phyloP scores from a whole-genome alignment of 2,329 filamentous ascomycete genomes.

The Colletotrichum orchidophilum region DNA sequence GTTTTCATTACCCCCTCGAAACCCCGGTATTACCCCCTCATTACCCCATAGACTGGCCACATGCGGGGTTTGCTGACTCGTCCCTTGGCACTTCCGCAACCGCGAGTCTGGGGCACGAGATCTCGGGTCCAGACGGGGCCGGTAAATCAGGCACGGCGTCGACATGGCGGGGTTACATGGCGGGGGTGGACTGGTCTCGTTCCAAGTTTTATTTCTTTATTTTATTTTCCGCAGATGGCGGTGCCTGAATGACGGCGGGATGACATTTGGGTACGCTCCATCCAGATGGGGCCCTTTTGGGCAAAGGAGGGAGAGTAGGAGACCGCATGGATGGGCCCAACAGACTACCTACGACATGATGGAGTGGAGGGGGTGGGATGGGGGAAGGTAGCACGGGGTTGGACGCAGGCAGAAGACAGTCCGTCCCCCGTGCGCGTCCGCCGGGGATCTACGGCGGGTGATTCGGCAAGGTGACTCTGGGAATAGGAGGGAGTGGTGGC shows the following conservation, averaged over 20 bases:
- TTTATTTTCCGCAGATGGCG: not conserved
- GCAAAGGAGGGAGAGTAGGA: no score
- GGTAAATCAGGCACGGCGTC: not conserved
- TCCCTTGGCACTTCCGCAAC: conserved; percentile 21
- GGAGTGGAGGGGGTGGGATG: not conserved
- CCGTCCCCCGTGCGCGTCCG: conserved; percentile 17
- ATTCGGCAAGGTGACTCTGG: conserved; percentile 2
- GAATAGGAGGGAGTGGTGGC: not conserved
- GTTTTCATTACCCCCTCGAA: conserved; percentile 34
- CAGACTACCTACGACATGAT: not conserved
- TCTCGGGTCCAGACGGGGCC: not conserved
- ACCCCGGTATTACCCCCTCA: conserved; percentile 33
- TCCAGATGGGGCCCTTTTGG: not conserved
- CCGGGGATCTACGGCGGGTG: conserved; percentile 20
- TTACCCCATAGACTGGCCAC: conserved; percentile 33
- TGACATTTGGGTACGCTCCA: not conserved
- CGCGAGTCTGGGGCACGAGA: conserved; percentile 28
- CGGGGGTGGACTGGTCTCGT: not conserved
- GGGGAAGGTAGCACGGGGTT: not conserved
- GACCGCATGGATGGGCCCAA: not conserved
- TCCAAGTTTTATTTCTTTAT: no score
- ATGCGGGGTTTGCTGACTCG: conserved; percentile 32
- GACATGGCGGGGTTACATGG: not conserved
- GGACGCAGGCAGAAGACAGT: not conserved
- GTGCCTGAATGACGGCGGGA: not conserved